phyloP scores from a whole-genome alignment of 108 stramenopile species.

The Nannochloropsis granulata region DNA sequence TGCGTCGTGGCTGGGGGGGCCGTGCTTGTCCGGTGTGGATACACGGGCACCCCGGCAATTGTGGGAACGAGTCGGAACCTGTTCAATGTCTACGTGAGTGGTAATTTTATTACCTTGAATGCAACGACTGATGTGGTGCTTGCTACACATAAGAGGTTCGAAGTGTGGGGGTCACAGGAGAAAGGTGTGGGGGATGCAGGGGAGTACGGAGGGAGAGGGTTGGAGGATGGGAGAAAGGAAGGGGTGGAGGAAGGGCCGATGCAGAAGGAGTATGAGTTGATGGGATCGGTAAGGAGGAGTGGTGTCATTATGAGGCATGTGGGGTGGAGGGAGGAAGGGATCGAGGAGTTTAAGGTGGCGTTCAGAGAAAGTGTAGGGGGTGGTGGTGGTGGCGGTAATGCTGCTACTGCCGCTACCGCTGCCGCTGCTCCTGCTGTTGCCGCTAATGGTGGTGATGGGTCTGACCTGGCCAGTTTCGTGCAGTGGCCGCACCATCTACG shows the following conservation, averaged over 20 bases:
- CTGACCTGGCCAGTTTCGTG: neutral
- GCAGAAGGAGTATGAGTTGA: neutral
- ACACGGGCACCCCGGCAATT: neutral
- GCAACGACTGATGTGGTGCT: neutral
- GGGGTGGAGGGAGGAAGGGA: neutral
- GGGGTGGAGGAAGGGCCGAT: neutral
- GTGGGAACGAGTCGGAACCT: neutral
- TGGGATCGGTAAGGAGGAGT: neutral
- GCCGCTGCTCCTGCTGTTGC: too few species aligned
- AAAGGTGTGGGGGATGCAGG: neutral
- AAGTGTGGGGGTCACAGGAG: neutral
- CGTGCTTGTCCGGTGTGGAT: neutral
- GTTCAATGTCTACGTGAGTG: neutral
- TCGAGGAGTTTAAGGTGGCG: neutral
- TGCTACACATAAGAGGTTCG: neutral
- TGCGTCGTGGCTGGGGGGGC: neutral
- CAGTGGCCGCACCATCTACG: neutral
- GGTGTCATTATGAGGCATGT: neutral
- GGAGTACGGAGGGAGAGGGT: neutral
- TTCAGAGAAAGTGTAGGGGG: neutral
- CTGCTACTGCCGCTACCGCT: neutral
- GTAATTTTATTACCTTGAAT: neutral
- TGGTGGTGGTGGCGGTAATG: neutral
- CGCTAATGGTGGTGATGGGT: neutral
- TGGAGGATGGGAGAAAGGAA: neutral